Percentiles rank a stretch among this genome's conserved stretches.
These are phyloP conservation scores for Sporothrix globosa DNA, from an alignment of 2,329 filamentous ascomycete species.

Conservation along the genomic window DNA sequence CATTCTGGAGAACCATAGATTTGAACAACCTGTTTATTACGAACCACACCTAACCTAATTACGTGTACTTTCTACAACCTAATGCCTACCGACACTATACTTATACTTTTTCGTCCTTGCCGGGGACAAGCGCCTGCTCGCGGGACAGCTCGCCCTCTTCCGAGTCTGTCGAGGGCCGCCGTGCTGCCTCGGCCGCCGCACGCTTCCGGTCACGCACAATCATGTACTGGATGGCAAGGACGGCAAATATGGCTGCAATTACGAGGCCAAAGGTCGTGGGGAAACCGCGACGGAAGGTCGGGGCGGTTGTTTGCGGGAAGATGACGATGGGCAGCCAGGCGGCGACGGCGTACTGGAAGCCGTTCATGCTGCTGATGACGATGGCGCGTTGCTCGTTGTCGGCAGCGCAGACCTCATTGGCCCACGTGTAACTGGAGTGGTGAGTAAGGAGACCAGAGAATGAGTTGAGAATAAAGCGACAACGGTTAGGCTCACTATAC, in stretches of 20 bases:
- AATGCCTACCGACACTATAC: background rate
- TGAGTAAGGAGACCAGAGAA: background rate
- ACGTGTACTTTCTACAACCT: too few species aligned
- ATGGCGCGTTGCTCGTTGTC: constrained; percentile 40
- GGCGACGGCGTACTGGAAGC: constrained; percentile 37
- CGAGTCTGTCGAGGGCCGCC: constrained; percentile 16
- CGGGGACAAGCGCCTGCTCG: constrained; percentile 14
- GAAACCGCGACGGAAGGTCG: constrained; percentile 29
- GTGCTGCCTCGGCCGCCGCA: background rate
- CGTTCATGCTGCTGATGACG: constrained; percentile 38
- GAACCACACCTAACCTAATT: too few species aligned
- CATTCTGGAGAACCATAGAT: too few species aligned
- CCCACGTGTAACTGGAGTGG: constrained; percentile 34
- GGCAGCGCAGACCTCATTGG: constrained; percentile 36
- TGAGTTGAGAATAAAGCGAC: background rate
- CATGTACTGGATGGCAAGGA: constrained; percentile 25
- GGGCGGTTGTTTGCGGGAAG: constrained; percentile 33
- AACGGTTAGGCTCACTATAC: constrained; percentile 40
- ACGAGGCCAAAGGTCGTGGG: constrained; percentile 16
- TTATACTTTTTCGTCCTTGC: background rate
- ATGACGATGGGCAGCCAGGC: constrained; percentile 39
- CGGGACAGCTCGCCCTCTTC: background rate
- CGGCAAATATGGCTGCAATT: constrained; percentile 22
- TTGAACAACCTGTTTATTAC: too few species aligned
- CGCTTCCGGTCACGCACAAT: background rate